phyloP scores from a whole-genome alignment of 768 basidiomycete species.

The Tylopilus felleus region DNA sequence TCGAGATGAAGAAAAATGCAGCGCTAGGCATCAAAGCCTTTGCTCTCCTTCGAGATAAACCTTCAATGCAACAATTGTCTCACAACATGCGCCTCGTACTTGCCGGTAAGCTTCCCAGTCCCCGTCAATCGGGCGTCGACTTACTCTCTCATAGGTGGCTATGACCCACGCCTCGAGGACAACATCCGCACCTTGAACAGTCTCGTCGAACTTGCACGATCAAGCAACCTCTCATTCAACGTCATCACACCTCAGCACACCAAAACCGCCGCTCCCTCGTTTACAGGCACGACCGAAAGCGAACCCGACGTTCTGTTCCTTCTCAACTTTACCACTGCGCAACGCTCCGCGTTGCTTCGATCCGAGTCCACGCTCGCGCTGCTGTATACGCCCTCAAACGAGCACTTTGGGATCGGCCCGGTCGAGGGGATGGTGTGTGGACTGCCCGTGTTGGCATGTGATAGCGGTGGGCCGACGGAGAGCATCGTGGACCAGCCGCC shows the following conservation, averaged over 20 bases:
- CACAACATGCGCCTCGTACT: constrained; percentile 65
- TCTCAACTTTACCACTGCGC: constrained; percentile 84
- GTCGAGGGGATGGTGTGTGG: constrained; percentile 94
- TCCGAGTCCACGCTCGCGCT: constrained; percentile 65
- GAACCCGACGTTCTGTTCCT: constrained; percentile 75
- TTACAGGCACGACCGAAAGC: constrained; percentile 25
- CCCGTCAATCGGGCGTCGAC: neutral
- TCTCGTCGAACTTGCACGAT: constrained; percentile 58
- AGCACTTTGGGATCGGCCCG: constrained; percentile 97
- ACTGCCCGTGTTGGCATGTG: constrained; percentile 82
- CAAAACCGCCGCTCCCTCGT: constrained; percentile 37
- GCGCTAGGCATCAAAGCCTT: constrained; percentile 80
- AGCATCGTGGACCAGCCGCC: constrained; percentile 53
- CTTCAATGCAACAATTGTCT: constrained; percentile 19
- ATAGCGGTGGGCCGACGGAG: constrained; percentile 89
- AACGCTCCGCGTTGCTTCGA: constrained; percentile 78
- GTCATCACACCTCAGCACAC: constrained; percentile 43
- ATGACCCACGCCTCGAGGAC: constrained; percentile 76
- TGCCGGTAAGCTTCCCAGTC: constrained; percentile 49
- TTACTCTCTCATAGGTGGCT: constrained; percentile 43
- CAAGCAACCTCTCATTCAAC: constrained; percentile 54
- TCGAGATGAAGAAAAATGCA: constrained; percentile 93
- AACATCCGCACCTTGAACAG: constrained; percentile 47
- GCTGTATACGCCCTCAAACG: constrained; percentile 91
- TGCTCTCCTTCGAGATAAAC: constrained; percentile 44